Percentiles rank a stretch among this genome's conserved stretches.
phyloP scores from a whole-genome alignment of 106 monocot species.

The Dioscorea zingiberensis region DNA sequence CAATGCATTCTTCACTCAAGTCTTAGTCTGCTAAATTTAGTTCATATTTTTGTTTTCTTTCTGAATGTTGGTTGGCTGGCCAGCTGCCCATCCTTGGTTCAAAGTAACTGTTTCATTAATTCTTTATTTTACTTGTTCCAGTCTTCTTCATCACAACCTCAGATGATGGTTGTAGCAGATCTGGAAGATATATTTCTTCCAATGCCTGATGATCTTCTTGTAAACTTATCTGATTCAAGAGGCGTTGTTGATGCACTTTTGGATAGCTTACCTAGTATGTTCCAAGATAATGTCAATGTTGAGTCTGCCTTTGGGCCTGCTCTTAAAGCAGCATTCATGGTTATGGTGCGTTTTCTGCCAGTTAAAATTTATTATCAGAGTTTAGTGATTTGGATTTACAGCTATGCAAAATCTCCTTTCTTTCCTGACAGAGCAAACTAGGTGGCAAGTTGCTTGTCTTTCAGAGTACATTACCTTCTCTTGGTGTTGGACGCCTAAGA shows the following conservation, averaged over 20 bases:
- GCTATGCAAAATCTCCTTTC: neutral
- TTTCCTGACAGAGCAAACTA: constrained; percentile 69
- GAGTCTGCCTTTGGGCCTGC: constrained; percentile 96
- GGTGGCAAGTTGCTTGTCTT: constrained; percentile 90
- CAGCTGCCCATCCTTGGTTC: neutral
- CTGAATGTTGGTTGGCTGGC: too few relatives aligned
- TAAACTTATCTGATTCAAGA: constrained; percentile 90
- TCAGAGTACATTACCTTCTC: constrained; percentile 88
- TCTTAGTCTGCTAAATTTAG: neutral
- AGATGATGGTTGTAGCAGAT: constrained; percentile 97
- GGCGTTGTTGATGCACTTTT: constrained; percentile 83
- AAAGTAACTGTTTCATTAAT: neutral
- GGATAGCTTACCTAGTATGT: constrained; percentile 89
- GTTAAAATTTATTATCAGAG: neutral
- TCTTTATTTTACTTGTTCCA: constrained; percentile 34
- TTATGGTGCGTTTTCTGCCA: constrained; percentile 56
- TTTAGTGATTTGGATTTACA: neutral
- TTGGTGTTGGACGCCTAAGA: constrained; percentile 79
- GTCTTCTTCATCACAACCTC: constrained; percentile 95
- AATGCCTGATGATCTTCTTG: constrained; percentile 96
- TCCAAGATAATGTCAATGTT: constrained; percentile 79
- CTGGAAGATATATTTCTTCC: constrained; percentile 94
- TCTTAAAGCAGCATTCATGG: constrained; percentile 92
- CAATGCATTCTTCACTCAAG: constrained; percentile 9
- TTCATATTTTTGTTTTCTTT: constrained; percentile 1